Conservation (phyloP, 495 filamentous ascomycete genomes). For the Mytilinidion resinicola region DNA sequence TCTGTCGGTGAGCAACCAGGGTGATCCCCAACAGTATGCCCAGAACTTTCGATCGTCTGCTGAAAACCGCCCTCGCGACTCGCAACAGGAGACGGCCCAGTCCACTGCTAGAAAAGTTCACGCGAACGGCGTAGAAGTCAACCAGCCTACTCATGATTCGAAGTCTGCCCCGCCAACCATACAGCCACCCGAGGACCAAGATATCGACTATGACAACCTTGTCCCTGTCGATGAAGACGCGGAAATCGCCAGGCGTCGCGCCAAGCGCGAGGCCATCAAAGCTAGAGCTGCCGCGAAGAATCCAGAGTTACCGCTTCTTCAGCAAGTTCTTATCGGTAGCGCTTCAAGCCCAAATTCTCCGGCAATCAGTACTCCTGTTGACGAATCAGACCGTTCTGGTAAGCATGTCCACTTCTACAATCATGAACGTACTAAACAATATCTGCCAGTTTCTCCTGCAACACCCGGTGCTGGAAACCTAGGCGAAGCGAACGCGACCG, state of each 20-base stretch:
- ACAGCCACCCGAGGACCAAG: not conserved
- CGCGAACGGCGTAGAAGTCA: not conserved
- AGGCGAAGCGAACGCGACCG: slow-evolving; percentile 42
- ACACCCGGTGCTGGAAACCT: slow-evolving; percentile 43
- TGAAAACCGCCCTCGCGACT: slow-evolving; percentile 40
- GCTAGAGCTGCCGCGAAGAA: slow-evolving; percentile 66
- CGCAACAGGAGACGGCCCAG: slow-evolving; percentile 26
- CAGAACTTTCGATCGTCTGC: slow-evolving; percentile 38
- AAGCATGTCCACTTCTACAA: not conserved
- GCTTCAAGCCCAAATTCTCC: slow-evolving; percentile 52
- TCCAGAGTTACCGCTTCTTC: slow-evolving; percentile 59
- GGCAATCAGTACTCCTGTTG: slow-evolving; percentile 37
- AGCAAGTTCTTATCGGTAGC: slow-evolving; percentile 65
- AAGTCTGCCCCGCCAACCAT: not conserved
- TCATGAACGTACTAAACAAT: not conserved
- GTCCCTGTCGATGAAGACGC: slow-evolving; percentile 61
- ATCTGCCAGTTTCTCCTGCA: slow-evolving; percentile 17
- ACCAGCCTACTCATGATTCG: not conserved
- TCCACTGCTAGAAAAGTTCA: not conserved
- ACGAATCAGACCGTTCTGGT: slow-evolving; percentile 16
- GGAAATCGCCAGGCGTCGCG: slow-evolving; percentile 78
- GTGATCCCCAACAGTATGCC: slow-evolving; percentile 42
- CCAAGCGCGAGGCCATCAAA: slow-evolving; percentile 79
- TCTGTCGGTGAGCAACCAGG: slow-evolving; percentile 63
- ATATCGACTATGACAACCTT: not conserved